Evolutionary conservation across 306 rosid species (phyloP).

Genomic region (Hippophae tibetana): DNA sequence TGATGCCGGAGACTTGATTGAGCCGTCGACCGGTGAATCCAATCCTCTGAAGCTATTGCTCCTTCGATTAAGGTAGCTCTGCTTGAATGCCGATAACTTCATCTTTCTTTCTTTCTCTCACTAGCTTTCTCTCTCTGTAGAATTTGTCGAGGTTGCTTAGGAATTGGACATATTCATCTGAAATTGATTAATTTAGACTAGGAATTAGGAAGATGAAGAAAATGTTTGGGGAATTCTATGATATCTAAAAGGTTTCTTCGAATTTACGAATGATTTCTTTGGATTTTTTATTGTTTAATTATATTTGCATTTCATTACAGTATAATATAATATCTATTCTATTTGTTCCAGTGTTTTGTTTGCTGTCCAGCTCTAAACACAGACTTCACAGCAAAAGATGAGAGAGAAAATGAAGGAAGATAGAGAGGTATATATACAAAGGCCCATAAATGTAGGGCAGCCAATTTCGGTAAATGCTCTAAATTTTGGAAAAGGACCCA

Average conservation of each 20-base stretch:
- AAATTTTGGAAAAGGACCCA: too few species aligned
- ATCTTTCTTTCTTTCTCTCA: conserved; percentile 22
- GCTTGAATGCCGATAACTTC: conserved; percentile 91
- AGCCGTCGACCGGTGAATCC: conserved; percentile 55
- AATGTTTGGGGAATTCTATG: neutral
- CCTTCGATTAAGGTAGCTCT: conserved; percentile 70
- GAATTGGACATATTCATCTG: conserved; percentile 1
- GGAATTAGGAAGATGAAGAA: conserved; percentile 1
- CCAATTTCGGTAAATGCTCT: too few species aligned
- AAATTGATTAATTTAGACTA: neutral
- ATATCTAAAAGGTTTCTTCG: conserved; percentile 46
- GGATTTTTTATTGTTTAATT: neutral
- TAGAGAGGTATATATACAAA: too few species aligned
- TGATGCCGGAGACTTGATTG: conserved; percentile 66
- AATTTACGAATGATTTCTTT: conserved; percentile 32
- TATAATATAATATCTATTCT: too few species aligned
- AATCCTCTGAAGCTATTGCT: conserved; percentile 69
- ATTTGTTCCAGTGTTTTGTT: too few species aligned
- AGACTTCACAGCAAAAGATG: too few species aligned
- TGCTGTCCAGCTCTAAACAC: too few species aligned
- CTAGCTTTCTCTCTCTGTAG: neutral
- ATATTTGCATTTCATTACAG: too few species aligned
- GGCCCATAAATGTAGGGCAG: too few species aligned
- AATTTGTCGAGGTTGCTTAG: neutral
- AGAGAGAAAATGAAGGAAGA: too few species aligned